phyloP scores from a whole-genome alignment of 2,329 filamentous ascomycete genomes.

The Polychaeton citri region DNA sequence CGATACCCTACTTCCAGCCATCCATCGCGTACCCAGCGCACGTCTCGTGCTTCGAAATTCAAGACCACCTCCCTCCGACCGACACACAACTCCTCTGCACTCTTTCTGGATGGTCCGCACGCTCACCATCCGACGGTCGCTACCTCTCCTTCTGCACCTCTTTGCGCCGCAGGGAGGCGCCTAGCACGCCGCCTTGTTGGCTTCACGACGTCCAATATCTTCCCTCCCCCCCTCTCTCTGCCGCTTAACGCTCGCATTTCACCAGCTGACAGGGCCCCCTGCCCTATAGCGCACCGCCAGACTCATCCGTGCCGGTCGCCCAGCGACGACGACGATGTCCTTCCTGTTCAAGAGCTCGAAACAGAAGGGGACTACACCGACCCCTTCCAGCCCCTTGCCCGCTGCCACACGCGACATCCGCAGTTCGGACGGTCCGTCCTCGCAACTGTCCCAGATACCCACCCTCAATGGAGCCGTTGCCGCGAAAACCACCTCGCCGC shows the following conservation, averaged over 20 bases:
- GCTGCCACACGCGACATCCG: constrained; percentile 43
- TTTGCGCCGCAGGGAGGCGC: not conserved
- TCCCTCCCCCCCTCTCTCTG: constrained; percentile 3
- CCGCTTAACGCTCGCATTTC: constrained; percentile 3
- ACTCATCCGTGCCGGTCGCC: no score
- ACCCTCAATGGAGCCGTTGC: constrained; percentile 31
- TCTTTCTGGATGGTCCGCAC: no score
- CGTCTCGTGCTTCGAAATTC: no score
- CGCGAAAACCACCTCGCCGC: constrained; percentile 26
- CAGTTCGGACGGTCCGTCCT: constrained; percentile 37
- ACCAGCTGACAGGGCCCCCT: no score
- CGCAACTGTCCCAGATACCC: constrained; percentile 25
- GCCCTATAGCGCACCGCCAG: no score
- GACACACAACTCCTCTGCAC: no score
- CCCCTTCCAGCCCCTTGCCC: constrained; percentile 30
- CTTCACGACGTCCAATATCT: constrained; percentile 1
- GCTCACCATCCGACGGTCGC: no score
- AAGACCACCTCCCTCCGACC: no score
- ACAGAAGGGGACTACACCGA: constrained; percentile 18
- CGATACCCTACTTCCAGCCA: no score
- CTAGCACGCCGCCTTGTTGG: not conserved
- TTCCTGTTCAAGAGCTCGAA: constrained; percentile 38
- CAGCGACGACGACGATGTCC: no score
- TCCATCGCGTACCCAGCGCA: no score
- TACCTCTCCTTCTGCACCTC: not conserved